Conservation (phyloP, 306 rosid genomes). For the Mimosa bimucronata region DNA sequence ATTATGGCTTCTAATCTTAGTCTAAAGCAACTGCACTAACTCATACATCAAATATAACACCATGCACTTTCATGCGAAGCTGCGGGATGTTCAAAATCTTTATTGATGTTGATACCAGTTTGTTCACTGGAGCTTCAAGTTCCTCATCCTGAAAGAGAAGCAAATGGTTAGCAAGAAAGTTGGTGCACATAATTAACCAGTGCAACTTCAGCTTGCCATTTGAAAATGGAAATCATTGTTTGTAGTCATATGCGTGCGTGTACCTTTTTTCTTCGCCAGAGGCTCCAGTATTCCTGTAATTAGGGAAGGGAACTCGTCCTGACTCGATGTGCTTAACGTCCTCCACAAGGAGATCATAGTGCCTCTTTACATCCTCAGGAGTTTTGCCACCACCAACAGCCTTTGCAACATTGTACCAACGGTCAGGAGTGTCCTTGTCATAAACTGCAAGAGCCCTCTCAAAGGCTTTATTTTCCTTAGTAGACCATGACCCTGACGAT, state of each 20-base stretch:
- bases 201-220: not conserved
- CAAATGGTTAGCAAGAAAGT: not conserved
- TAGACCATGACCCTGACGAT: slow-evolving; percentile 79
- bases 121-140: slow-evolving; percentile 65
- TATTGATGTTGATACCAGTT: slow-evolving; percentile 27
- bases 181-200: not conserved
- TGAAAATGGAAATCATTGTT: not conserved
- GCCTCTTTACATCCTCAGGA: slow-evolving; percentile 79
- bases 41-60: slow-evolving; percentile 24
- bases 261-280: slow-evolving; percentile 68
- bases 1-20: not conserved
- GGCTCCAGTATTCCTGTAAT: slow-evolving; percentile 54
- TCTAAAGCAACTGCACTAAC: slow-evolving; percentile 34
- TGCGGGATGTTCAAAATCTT: slow-evolving; percentile 30
- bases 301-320: slow-evolving; percentile 80
- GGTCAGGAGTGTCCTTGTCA: slow-evolving; percentile 92
- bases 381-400: slow-evolving; percentile 89
- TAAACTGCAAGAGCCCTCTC: slow-evolving; percentile 88
- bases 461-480: slow-evolving; percentile 88
- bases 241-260: too few species aligned
- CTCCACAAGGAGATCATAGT: slow-evolving; percentile 72
- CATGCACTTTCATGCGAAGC: slow-evolving; percentile 16
- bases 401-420: slow-evolving; percentile 88
- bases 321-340: slow-evolving; percentile 85
- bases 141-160: slow-evolving; percentile 62